Percentiles rank a stretch among this genome's conserved stretches.
Conservation (phyloP, 495 filamentous ascomycete genomes). For the Aspergillus panamensis region DNA sequence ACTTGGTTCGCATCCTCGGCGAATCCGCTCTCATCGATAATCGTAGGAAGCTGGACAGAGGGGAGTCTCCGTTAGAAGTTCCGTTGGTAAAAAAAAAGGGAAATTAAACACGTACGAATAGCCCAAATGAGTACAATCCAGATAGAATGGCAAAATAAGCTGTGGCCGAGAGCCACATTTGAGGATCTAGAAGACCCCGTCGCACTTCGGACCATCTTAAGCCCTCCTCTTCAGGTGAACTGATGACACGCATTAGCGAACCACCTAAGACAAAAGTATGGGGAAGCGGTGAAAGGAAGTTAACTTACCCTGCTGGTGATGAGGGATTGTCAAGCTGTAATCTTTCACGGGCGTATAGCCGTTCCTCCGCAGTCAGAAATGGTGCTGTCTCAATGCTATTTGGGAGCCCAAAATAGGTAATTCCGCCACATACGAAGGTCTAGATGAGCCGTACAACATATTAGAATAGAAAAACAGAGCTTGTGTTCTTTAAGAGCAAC, state of each 20-base stretch:
- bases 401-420: constrained; percentile 56
- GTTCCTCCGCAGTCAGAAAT: constrained; percentile 51
- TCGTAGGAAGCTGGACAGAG: constrained; percentile 58
- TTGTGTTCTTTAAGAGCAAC: not conserved
- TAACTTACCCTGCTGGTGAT: constrained; percentile 30
- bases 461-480: not conserved
- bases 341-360: constrained; percentile 40
- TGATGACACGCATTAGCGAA: not conserved
- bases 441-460: constrained; percentile 31
- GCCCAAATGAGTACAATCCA: constrained; percentile 43
- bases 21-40: constrained; percentile 68
- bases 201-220: constrained; percentile 44
- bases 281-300: not conserved
- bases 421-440: constrained; percentile 45
- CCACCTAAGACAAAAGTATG: not conserved
- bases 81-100: not conserved
- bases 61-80: not conserved
- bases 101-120: constrained; percentile 32
- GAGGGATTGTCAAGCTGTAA: constrained; percentile 36
- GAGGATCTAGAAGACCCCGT: constrained; percentile 33
- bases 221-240: constrained; percentile 32
- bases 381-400: constrained; percentile 49
- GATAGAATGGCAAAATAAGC: constrained; percentile 45
- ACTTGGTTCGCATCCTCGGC: constrained; percentile 58
- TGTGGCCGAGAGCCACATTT: constrained; percentile 42